Conservation (phyloP, 2,329 filamentous ascomycete genomes). For the Emergomyces africanus region DNA sequence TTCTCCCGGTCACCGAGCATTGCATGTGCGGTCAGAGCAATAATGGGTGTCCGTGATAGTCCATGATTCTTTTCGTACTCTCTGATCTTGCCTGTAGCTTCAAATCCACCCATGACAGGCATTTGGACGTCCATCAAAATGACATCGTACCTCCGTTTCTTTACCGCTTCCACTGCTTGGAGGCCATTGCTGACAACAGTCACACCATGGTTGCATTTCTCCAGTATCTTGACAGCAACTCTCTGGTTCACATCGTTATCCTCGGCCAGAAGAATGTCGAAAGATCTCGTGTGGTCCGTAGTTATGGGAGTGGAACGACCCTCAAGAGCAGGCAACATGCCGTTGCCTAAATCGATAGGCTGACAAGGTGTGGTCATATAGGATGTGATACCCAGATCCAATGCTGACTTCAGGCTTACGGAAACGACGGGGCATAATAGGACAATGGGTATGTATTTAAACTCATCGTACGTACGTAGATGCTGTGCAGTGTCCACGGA, state of each 20-base stretch:
- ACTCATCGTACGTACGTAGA: slow-evolving; percentile 77
- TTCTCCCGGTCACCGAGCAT: slow-evolving; percentile 98
- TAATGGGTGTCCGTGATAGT: slow-evolving; percentile 79
- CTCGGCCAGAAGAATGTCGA: slow-evolving; percentile 89
- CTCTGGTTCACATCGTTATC: slow-evolving; percentile 97
- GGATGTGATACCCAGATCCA: slow-evolving; percentile 94
- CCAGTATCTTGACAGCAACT: slow-evolving; percentile 87
- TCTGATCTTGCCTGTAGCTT: slow-evolving; percentile 91
- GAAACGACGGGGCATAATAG: slow-evolving; percentile 79
- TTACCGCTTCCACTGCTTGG: slow-evolving; percentile 85
- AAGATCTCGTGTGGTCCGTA: slow-evolving; percentile 87
- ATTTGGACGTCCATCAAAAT: slow-evolving; percentile 99
- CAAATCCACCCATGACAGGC: slow-evolving; percentile 99
- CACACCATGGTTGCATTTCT: slow-evolving; percentile 69
- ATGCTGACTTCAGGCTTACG: slow-evolving; percentile 81
- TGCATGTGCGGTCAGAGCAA: slow-evolving; percentile 90
- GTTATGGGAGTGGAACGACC: slow-evolving; percentile 83
- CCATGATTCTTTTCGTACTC: slow-evolving; percentile 80
- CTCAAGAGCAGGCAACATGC: slow-evolving; percentile 89
- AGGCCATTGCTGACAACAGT: slow-evolving; percentile 84
- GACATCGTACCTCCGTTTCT: slow-evolving; percentile 85
- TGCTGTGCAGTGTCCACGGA: slow-evolving; percentile 81
- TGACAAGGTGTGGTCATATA: slow-evolving; percentile 98
- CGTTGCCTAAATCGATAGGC: slow-evolving; percentile 87
- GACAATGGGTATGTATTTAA: slow-evolving; percentile 96